Conservation (phyloP, 345 rosid genomes). For the Tarenaya hassleriana region DNA sequence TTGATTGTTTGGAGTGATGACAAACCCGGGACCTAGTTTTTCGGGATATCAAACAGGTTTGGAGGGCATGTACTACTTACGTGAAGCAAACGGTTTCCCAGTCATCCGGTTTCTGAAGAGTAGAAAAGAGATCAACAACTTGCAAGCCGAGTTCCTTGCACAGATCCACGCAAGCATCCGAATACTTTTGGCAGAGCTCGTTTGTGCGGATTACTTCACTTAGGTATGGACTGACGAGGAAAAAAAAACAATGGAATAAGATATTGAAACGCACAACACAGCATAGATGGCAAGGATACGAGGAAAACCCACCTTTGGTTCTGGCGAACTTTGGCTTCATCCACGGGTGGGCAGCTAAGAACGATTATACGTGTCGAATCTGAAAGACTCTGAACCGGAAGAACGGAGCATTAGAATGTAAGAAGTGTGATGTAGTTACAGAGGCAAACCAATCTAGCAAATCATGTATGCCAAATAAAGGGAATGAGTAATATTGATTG, state of each 20-base stretch:
- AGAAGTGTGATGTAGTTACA: not conserved
- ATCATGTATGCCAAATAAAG: not conserved
- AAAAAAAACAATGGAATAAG: not conserved
- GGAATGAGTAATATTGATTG: too few species aligned
- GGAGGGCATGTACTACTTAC: conserved; percentile 39
- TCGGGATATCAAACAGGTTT: too few species aligned
- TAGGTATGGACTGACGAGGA: conserved; percentile 44
- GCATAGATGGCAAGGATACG: conserved; percentile 8
- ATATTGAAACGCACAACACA: too few species aligned
- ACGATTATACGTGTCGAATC: conserved; percentile 53
- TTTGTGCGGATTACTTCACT: conserved; percentile 82
- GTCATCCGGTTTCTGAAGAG: conserved; percentile 53
- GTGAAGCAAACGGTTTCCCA: conserved; percentile 74
- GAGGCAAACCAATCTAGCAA: not conserved
- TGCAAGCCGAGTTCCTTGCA: conserved; percentile 64
- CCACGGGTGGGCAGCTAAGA: conserved; percentile 82
- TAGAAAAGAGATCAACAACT: conserved; percentile 68
- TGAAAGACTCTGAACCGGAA: conserved; percentile 62
- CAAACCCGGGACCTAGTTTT: too few species aligned
- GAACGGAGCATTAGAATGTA: conserved; percentile 6
- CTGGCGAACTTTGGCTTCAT: conserved; percentile 59
- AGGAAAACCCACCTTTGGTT: conserved; percentile 47
- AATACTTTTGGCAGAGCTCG: conserved; percentile 65
- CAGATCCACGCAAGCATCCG: conserved; percentile 74
- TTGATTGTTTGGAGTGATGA: not conserved